Conservation (phyloP, 1,284 basidiomycete species). For the Fomitopsis schrenkii region DNA sequence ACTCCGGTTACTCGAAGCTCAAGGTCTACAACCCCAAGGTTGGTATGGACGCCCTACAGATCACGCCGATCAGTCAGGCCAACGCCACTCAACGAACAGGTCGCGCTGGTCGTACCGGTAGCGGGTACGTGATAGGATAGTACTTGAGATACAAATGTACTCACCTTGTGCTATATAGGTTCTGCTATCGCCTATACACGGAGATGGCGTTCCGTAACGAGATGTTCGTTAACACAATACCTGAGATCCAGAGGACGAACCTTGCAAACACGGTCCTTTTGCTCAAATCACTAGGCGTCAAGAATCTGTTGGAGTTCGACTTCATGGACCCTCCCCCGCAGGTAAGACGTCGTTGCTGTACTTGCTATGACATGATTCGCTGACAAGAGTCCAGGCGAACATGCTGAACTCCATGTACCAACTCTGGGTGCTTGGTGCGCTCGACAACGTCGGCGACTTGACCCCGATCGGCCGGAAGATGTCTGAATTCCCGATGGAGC, state of each 20-base stretch:
- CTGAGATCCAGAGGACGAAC: conserved; percentile 97
- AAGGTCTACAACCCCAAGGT: conserved; percentile 99
- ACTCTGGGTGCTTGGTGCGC: conserved; percentile 95
- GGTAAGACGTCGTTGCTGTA: conserved; percentile 40
- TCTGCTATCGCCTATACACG: conserved; percentile 96
- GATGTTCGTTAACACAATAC: conserved; percentile 95
- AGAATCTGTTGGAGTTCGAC: conserved; percentile 96
- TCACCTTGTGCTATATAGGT: conserved; percentile 39
- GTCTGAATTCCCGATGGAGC: conserved; percentile 99
- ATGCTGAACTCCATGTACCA: conserved; percentile 99
- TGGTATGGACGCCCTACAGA: conserved; percentile 98
- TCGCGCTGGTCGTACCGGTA: conserved; percentile 94
- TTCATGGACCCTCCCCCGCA: conserved; percentile 99
- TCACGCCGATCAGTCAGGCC: conserved; percentile 97
- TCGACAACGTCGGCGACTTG: conserved; percentile 97
- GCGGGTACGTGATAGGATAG: conserved; percentile 54
- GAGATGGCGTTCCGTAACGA: conserved; percentile 98
- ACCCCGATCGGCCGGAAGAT: conserved; percentile 93
- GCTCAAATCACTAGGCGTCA: conserved; percentile 98
- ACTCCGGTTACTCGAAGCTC: conserved; percentile 94
- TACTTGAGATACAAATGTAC: background rate
- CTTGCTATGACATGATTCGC: conserved; percentile 18
- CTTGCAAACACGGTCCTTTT: conserved; percentile 91
- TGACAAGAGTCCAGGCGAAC: conserved; percentile 57
- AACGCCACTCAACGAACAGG: conserved; percentile 96